phyloP scores from a whole-genome alignment of 2,329 filamentous ascomycete genomes.

The Westerdykella ornata region DNA sequence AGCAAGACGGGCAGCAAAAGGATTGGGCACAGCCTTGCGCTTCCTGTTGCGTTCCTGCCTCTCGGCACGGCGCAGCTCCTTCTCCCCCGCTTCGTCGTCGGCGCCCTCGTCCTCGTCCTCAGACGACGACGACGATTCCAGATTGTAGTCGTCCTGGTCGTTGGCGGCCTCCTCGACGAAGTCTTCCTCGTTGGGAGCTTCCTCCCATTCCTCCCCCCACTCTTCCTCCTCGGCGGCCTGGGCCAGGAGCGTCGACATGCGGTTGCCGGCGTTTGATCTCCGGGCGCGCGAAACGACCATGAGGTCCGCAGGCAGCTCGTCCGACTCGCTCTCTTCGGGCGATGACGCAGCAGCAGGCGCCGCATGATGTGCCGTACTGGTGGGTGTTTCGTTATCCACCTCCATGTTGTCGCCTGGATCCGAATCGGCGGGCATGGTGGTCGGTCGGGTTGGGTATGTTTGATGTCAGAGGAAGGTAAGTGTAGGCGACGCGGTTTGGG shows the following conservation, averaged over 20 bases:
- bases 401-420: no score
- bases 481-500: no score
- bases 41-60: slow-evolving; percentile 62
- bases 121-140: slow-evolving; percentile 73
- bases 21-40: slow-evolving; percentile 61
- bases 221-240: slow-evolving; percentile 33
- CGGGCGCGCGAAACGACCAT: slow-evolving; percentile 36
- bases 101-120: slow-evolving; percentile 63
- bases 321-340: slow-evolving; percentile 4
- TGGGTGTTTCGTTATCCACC: no score
- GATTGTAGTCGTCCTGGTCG: slow-evolving; percentile 63
- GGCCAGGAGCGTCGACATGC: slow-evolving; percentile 37
- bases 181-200: slow-evolving; percentile 55
- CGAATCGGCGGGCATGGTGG: no score
- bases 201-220: slow-evolving; percentile 54
- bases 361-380: no score
- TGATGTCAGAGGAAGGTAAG: no score
- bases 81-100: slow-evolving; percentile 79
- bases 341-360: no score
- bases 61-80: slow-evolving; percentile 72
- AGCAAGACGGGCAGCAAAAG: slow-evolving; percentile 32
- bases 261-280: slow-evolving; percentile 38
- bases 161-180: slow-evolving; percentile 48
- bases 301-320: slow-evolving; percentile 28
- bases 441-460: no score